Evolutionary conservation across 2,329 filamentous ascomycete species (phyloP).

Genomic region (Diatrype stigma): DNA sequence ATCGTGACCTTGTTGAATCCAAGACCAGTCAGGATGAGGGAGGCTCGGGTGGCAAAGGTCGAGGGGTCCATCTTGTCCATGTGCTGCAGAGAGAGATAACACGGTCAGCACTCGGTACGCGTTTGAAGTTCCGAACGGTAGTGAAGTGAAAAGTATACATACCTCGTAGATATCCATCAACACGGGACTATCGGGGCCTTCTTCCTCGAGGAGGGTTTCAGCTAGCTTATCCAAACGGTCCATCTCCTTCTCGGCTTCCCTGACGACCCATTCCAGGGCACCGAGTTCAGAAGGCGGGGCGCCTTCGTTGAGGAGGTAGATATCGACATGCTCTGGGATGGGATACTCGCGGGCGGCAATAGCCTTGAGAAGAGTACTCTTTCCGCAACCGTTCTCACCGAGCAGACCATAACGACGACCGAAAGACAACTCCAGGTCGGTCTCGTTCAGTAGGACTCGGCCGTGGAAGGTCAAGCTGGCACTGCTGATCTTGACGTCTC

Average conservation of each 20-base stretch:
- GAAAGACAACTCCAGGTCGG: constrained; percentile 87
- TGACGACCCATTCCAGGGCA: constrained; percentile 95
- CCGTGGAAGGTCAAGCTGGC: constrained; percentile 96
- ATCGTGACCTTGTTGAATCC: constrained; percentile 99
- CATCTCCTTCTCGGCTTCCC: constrained; percentile 89
- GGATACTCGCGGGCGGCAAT: constrained; percentile 93
- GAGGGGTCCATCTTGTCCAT: constrained; percentile 99
- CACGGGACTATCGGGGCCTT: constrained; percentile 85
- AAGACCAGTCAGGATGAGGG: constrained; percentile 94
- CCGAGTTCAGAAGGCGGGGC: constrained; percentile 84
- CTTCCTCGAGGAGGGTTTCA: constrained; percentile 84
- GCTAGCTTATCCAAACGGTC: constrained; percentile 82
- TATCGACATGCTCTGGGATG: constrained; percentile 93
- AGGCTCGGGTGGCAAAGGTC: constrained; percentile 92
- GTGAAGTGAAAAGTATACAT: constrained; percentile 35
- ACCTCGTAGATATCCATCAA: constrained; percentile 96
- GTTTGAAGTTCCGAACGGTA: not conserved
- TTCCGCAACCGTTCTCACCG: constrained; percentile 98
- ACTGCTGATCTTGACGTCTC: constrained; percentile 96
- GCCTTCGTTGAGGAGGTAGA: constrained; percentile 97
- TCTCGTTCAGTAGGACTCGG: constrained; percentile 90
- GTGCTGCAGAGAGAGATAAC: constrained; percentile 53
- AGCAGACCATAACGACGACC: constrained; percentile 90
- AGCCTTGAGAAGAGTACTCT: constrained; percentile 94
- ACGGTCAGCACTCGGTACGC: constrained; percentile 2